A percentile compares a stretch with the other conserved stretches of the same genome.
These are phyloP conservation scores for Neurospora cerealis DNA, from an alignment of 495 filamentous ascomycete species.

Conservation along the genomic window DNA sequence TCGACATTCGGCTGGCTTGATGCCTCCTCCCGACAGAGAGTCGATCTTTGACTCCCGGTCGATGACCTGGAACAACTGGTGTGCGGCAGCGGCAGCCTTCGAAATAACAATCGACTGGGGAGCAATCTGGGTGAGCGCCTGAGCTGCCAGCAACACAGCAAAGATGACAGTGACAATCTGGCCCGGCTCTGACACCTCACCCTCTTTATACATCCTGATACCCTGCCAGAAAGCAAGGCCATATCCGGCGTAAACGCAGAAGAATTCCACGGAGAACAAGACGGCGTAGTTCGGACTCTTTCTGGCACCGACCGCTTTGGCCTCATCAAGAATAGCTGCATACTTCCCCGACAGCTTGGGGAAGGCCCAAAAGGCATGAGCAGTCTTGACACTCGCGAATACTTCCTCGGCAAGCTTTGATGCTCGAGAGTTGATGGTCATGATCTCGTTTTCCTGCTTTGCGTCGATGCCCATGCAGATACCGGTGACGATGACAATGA, in stretches of 20 bases:
- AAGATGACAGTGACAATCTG: constrained; percentile 32
- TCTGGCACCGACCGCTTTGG: constrained; percentile 37
- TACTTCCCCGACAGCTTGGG: constrained; percentile 39
- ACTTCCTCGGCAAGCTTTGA: constrained; percentile 47
- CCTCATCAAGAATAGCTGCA: constrained; percentile 40
- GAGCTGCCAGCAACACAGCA: constrained; percentile 12
- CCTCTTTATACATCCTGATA: constrained; percentile 25
- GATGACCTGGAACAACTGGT: constrained; percentile 41
- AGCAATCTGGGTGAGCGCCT: constrained; percentile 34
- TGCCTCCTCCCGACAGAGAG: constrained; percentile 27
- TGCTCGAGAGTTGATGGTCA: constrained; percentile 33
- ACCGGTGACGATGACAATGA: constrained; percentile 30
- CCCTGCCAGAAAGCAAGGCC: constrained; percentile 43
- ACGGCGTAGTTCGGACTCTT: constrained; percentile 33
- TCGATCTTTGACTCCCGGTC: constrained; percentile 34
- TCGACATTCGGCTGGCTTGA: constrained; percentile 24
- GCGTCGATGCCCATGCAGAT: constrained; percentile 40
- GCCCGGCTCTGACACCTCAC: constrained; percentile 30
- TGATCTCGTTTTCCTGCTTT: constrained; percentile 30
- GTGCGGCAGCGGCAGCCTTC: constrained; percentile 40
- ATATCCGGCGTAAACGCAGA: constrained; percentile 26
- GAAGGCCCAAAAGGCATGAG: constrained; percentile 54
- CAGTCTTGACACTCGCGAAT: constrained; percentile 42
- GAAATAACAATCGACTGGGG: constrained; percentile 35
- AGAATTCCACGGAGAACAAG: constrained; percentile 25